Evolutionary conservation across 192 early-diverging fungal species (phyloP).

Genomic region (Backusella circina): DNA sequence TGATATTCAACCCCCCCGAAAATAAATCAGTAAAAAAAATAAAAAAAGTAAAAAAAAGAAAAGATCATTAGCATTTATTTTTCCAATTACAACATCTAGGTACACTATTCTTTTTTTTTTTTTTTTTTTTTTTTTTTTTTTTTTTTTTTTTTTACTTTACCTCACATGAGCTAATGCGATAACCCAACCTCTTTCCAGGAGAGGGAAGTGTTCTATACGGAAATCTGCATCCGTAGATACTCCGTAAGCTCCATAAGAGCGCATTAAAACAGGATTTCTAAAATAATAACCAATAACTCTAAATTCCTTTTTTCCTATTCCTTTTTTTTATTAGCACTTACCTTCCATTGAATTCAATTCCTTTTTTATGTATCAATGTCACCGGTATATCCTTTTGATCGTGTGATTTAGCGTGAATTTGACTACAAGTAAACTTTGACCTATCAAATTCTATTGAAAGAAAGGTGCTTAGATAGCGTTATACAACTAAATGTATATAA

Average conservation of each 20-base stretch:
- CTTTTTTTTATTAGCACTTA: background rate
- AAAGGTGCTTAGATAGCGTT: background rate
- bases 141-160: constrained; percentile 6
- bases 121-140: background rate
- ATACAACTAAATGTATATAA: background rate
- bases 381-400: constrained; percentile 55
- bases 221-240: constrained; percentile 74
- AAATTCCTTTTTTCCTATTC: background rate
- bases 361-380: constrained; percentile 58
- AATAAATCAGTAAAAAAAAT: background rate
- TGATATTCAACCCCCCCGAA: background rate
- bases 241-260: constrained; percentile 83
- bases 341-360: constrained; percentile 39
- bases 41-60: background rate
- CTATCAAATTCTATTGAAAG: constrained; percentile 38
- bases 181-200: constrained; percentile 77
- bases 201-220: constrained; percentile 67
- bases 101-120: background rate
- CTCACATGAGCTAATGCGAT: constrained; percentile 79
- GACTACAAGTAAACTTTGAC: constrained; percentile 41
- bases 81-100: background rate
- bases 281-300: background rate
- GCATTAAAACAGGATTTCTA: constrained; percentile 58
- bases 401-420: constrained; percentile 42
- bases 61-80: background rate